phyloP scores from a whole-genome alignment of 768 basidiomycete species.

The Lactarius deliciosus region DNA sequence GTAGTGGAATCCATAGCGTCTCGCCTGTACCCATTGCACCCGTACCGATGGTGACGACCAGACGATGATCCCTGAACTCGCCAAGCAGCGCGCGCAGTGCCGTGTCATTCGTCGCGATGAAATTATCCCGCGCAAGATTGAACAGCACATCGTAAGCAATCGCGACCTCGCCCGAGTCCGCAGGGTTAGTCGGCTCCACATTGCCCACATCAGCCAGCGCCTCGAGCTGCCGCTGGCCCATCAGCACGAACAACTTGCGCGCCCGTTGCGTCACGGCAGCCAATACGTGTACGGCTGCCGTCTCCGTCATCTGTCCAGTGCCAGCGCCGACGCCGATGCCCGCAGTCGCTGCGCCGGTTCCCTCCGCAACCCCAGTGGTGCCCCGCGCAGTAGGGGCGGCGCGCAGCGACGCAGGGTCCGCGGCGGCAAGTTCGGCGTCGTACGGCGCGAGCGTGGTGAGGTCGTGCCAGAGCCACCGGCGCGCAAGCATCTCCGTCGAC shows the following conservation, averaged over 20 bases:
- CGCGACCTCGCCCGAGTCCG: conserved; percentile 54
- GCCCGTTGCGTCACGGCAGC: conserved; percentile 87
- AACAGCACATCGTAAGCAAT: conserved; percentile 69
- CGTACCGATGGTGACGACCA: conserved; percentile 56
- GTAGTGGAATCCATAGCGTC: conserved; percentile 83
- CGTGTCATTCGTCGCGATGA: conserved; percentile 87
- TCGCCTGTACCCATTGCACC: conserved; percentile 43
- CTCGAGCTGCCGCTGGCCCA: conserved; percentile 68
- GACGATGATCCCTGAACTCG: conserved; percentile 89
- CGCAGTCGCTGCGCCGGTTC: conserved; percentile 31
- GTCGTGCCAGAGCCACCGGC: conserved; percentile 82
- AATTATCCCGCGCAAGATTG: conserved; percentile 71
- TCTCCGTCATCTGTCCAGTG: conserved; percentile 60
- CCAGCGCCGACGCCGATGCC: conserved; percentile 38
- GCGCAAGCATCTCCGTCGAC: conserved; percentile 56
- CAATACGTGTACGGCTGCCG: conserved; percentile 76
- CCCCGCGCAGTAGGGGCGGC: conserved; percentile 37
- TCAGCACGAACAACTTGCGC: conserved; percentile 72
- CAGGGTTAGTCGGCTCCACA: conserved; percentile 26
- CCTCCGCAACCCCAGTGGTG: conserved; percentile 30
- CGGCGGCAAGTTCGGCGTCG: conserved; percentile 70
- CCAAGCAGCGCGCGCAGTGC: conserved; percentile 77
- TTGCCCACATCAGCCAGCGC: conserved; percentile 44
- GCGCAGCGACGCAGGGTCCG: conserved; percentile 61
- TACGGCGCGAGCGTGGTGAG: conserved; percentile 83